Evolutionary conservation across 2,329 filamentous ascomycete genomes (phyloP).

Genomic region (Fusarium xyrophilum): DNA sequence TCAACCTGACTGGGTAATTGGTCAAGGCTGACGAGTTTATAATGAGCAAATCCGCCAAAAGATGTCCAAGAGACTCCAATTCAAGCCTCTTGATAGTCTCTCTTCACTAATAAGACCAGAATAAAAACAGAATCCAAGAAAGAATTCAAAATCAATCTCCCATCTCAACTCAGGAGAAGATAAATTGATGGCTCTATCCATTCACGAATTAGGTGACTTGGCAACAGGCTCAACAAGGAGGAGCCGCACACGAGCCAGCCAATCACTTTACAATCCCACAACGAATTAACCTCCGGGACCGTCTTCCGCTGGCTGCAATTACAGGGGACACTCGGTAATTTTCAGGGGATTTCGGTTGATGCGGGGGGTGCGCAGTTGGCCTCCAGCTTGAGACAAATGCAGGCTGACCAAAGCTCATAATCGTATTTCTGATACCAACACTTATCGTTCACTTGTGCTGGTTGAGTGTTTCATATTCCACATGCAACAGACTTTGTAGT

Average conservation of each 20-base stretch:
- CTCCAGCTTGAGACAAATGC: not conserved
- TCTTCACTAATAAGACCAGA: not conserved
- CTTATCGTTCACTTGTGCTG: not conserved
- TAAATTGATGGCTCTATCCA: constrained; percentile 13
- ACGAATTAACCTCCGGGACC: constrained; percentile 5
- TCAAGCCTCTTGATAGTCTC: not conserved
- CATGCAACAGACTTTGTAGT: not conserved
- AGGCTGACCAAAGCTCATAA: constrained; percentile 17
- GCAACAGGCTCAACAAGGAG: constrained; percentile 26
- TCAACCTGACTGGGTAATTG: constrained; percentile 1
- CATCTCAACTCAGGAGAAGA: constrained; percentile 22
- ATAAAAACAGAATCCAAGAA: not conserved
- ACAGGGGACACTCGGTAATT: constrained; percentile 18
- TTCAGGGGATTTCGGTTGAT: constrained; percentile 10
- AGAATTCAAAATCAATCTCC: not conserved
- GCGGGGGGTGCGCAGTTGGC: not conserved
- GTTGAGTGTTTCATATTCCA: not conserved
- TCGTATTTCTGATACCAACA: constrained; percentile 14
- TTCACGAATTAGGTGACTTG: constrained; percentile 19
- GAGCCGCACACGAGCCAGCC: constrained; percentile 15
- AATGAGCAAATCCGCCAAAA: not conserved
- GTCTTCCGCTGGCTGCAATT: constrained; percentile 17
- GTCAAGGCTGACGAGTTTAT: constrained; percentile 12
- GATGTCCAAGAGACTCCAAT: not conserved
- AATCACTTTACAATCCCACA: not conserved